A percentile compares a stretch with the other conserved stretches of the same genome.
phyloP scores from a whole-genome alignment of 2,329 filamentous ascomycete genomes.

The Drechmeria coniospora region DNA sequence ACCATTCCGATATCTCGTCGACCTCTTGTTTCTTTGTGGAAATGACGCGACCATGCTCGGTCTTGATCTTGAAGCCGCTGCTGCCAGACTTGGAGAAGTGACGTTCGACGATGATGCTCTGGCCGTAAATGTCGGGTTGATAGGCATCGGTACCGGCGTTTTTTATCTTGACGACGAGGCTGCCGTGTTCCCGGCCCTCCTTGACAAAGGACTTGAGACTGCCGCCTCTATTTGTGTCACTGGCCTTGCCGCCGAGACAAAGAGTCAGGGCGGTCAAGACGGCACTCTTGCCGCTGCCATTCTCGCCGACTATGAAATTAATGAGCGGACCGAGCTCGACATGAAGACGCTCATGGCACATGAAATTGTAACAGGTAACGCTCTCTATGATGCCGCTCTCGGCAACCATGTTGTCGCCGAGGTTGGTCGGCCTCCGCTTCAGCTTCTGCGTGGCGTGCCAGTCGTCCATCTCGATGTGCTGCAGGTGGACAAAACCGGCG shows the following conservation, averaged over 20 bases:
- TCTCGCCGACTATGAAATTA: slow-evolving; percentile 96
- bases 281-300: slow-evolving; percentile 94
- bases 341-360: slow-evolving; percentile 77
- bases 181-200: slow-evolving; percentile 63
- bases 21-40: slow-evolving; percentile 77
- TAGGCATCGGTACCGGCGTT: slow-evolving; percentile 79
- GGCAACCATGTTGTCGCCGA: slow-evolving; percentile 56
- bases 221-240: slow-evolving; percentile 79
- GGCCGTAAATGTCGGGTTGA: slow-evolving; percentile 65
- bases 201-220: slow-evolving; percentile 87
- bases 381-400: slow-evolving; percentile 80
- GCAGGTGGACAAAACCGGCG: slow-evolving; percentile 40
- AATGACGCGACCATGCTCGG: slow-evolving; percentile 49
- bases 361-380: slow-evolving; percentile 83
- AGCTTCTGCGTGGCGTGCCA: slow-evolving; percentile 49
- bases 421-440: slow-evolving; percentile 28
- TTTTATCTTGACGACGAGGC: slow-evolving; percentile 73
- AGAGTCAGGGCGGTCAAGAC: slow-evolving; percentile 85
- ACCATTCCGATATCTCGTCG: slow-evolving; percentile 87
- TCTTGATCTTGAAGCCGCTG: slow-evolving; percentile 80
- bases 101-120: slow-evolving; percentile 79
- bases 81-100: slow-evolving; percentile 62
- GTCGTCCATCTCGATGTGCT: slow-evolving; percentile 43
- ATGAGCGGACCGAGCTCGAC: slow-evolving; percentile 84
- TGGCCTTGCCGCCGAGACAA: slow-evolving; percentile 88